Percentiles rank a stretch among this genome's conserved stretches.
Conservation (phyloP, 139 green algal species). For the Bryopsis sp. region DNA sequence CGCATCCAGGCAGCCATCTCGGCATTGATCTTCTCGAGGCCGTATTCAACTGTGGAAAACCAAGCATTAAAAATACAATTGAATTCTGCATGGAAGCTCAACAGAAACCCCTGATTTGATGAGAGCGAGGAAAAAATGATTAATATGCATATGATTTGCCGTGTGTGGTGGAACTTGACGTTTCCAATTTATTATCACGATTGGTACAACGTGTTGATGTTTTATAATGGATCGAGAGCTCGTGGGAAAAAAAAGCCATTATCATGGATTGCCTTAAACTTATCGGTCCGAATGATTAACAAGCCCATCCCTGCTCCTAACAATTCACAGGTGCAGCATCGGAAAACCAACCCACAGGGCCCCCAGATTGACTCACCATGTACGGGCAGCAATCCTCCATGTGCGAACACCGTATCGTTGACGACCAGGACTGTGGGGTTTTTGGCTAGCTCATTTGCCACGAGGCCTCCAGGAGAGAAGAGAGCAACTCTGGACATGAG, state of each 20-base stretch:
- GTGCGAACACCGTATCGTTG: slow-evolving; percentile 86
- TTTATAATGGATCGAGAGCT: too few relatives aligned
- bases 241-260: too few relatives aligned
- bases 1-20: slow-evolving; percentile 84
- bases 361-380: slow-evolving; percentile 61
- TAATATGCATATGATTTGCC: too few relatives aligned
- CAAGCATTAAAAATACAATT: too few relatives aligned
- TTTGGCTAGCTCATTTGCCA: slow-evolving; percentile 70
- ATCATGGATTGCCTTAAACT: too few relatives aligned
- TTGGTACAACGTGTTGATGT: too few relatives aligned
- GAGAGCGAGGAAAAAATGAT: slow-evolving; percentile 22
- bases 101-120: neutral
- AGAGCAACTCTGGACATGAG: slow-evolving; percentile 51
- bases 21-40: slow-evolving; percentile 72
- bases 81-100: too few relatives aligned
- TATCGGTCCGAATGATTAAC: too few relatives aligned
- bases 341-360: neutral
- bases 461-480: slow-evolving; percentile 65
- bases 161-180: too few relatives aligned
- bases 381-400: slow-evolving; percentile 75
- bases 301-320: too few relatives aligned
- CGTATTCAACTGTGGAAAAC: slow-evolving; percentile 54
- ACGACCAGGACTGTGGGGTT: slow-evolving; percentile 86
- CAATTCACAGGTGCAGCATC: slow-evolving; percentile 1
- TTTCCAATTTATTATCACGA: too few relatives aligned